These are phyloP conservation scores for Trametes coccinea DNA, from an alignment of 768 basidiomycete species.

Conservation along the genomic window DNA sequence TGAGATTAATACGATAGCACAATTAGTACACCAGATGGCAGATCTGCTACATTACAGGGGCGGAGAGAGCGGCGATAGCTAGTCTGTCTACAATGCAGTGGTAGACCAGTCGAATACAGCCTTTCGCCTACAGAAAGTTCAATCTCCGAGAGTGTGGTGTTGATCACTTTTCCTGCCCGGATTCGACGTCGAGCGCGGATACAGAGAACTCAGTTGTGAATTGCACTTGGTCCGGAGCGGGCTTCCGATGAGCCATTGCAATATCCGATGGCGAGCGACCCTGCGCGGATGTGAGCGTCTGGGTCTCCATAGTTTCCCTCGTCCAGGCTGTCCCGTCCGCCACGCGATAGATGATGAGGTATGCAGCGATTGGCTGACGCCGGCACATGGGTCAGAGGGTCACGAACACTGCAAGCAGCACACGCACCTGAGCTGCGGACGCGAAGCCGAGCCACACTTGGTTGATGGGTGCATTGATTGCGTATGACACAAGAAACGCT, in stretches of 20 bases:
- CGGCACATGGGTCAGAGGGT: background rate
- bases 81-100: too few relatives aligned
- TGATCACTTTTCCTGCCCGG: constrained; percentile 1
- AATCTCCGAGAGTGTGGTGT: too few relatives aligned
- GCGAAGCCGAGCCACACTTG: constrained; percentile 25
- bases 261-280: background rate
- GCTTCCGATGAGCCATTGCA: background rate
- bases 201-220: constrained; percentile 11
- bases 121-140: too few relatives aligned
- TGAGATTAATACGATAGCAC: too few relatives aligned
- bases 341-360: constrained; percentile 30
- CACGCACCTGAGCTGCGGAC: constrained; percentile 22
- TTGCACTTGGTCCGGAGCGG: background rate
- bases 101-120: too few relatives aligned
- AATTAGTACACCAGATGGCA: too few relatives aligned
- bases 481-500: constrained; percentile 31
- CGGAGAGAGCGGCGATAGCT: too few relatives aligned
- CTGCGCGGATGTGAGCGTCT: constrained; percentile 11
- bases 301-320: constrained; percentile 10
- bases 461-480: constrained; percentile 25
- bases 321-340: constrained; percentile 27
- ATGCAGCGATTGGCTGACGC: constrained; percentile 24
- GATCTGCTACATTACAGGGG: too few relatives aligned
- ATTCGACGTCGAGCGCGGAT: constrained; percentile 8
- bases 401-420: background rate